Percentiles rank a stretch among this genome's conserved stretches.
phyloP scores from a whole-genome alignment of 164 flowering plant genomes.

The Aristolochia californica region DNA sequence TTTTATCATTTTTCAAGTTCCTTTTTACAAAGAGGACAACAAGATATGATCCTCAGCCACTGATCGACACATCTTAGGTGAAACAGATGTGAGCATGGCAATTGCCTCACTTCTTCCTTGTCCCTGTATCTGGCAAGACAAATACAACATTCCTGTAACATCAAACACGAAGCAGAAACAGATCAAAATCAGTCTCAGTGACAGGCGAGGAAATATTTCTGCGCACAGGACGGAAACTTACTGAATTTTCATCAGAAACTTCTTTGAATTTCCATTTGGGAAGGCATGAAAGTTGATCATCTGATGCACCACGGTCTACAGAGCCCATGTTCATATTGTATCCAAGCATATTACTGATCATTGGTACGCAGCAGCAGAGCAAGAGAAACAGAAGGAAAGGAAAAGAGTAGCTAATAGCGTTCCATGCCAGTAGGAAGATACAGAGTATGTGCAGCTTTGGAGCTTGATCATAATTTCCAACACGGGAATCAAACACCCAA shows the following conservation, averaged over 20 bases:
- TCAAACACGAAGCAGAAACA: constrained; percentile 1
- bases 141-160: constrained; percentile 83
- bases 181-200: not conserved
- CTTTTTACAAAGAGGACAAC: constrained; percentile 92
- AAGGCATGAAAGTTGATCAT: constrained; percentile 61
- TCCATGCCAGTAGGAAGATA: constrained; percentile 74
- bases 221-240: constrained; percentile 26
- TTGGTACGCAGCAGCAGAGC: constrained; percentile 75
- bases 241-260: constrained; percentile 33
- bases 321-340: constrained; percentile 87
- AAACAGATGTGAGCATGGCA: constrained; percentile 81
- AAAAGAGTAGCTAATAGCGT: constrained; percentile 84
- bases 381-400: constrained; percentile 84
- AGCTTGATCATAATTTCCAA: constrained; percentile 49
- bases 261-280: constrained; percentile 66
- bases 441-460: constrained; percentile 78
- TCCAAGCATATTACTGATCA: constrained; percentile 63
- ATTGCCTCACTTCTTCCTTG: constrained; percentile 75
- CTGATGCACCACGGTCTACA: constrained; percentile 61
- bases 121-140: constrained; percentile 78
- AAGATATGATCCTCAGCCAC: constrained; percentile 83
- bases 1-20: constrained; percentile 32
- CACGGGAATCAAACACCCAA: constrained; percentile 89
- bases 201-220: too few relatives aligned
- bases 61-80: constrained; percentile 90